phyloP scores from a whole-genome alignment of 768 basidiomycete species.

The Calocera cornea region DNA sequence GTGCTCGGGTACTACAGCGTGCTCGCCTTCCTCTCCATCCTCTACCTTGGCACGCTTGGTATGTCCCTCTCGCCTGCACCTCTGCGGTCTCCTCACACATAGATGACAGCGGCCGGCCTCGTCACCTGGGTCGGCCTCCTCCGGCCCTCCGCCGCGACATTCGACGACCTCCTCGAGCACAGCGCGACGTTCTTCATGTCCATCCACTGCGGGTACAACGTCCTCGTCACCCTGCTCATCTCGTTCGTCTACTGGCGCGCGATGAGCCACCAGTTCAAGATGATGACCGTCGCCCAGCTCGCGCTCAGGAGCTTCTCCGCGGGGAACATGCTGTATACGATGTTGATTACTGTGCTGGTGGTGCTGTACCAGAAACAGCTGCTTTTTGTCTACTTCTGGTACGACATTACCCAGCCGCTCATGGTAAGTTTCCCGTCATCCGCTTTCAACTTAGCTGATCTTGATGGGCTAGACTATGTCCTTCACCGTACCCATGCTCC shows the following conservation, averaged over 20 bases:
- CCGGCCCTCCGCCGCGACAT: background rate
- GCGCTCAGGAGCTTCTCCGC: background rate
- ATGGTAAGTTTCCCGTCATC: background rate
- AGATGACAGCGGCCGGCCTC: background rate
- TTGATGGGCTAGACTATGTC: background rate
- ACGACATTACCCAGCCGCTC: conserved; percentile 2
- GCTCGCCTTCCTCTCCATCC: background rate
- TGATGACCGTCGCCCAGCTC: background rate
- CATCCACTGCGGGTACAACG: conserved; percentile 3
- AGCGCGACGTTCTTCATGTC: conserved; percentile 5
- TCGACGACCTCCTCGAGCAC: conserved; percentile 1
- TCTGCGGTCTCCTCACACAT: background rate
- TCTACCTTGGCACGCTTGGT: background rate
- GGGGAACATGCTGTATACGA: background rate
- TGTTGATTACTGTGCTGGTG: background rate
- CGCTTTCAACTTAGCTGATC: background rate
- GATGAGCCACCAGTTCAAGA: conserved; percentile 3
- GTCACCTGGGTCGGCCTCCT: background rate
- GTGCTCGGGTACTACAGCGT: background rate
- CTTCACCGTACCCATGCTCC: background rate
- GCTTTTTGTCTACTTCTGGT: conserved; percentile 1
- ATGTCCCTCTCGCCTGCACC: background rate
- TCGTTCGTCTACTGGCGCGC: conserved; percentile 4
- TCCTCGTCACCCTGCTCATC: background rate
- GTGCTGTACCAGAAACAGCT: conserved; percentile 3